These are phyloP conservation scores for Dicorynia guianensis DNA, from an alignment of 306 rosid genomes.

Conservation along the genomic window DNA sequence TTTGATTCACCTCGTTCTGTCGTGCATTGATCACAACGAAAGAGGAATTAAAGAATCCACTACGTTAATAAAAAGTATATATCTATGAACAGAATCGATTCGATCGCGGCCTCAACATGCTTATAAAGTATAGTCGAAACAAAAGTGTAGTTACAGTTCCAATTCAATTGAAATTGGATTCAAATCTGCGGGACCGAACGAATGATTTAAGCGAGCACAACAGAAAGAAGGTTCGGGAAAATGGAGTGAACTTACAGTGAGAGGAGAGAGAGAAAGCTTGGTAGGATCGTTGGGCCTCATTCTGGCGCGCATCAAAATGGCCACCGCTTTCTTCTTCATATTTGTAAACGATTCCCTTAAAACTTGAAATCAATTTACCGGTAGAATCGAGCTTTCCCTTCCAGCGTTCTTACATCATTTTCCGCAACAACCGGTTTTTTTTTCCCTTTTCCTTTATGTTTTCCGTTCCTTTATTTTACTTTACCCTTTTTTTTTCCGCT, in stretches of 20 bases:
- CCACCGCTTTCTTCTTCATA: slow-evolving; percentile 69
- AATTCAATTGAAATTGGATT: background rate
- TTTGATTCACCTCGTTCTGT: slow-evolving; percentile 58
- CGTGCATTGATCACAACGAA: slow-evolving; percentile 25
- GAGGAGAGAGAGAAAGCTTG: slow-evolving; percentile 69
- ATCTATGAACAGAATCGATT: slow-evolving; percentile 19
- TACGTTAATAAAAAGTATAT: background rate
- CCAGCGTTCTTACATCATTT: slow-evolving; percentile 19
- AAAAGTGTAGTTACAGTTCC: no score
- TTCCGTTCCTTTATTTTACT: no score
- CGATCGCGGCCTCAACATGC: background rate
- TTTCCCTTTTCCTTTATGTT: background rate
- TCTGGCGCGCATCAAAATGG: slow-evolving; percentile 91
- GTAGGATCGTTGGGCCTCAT: slow-evolving; percentile 68
- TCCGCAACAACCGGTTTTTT: slow-evolving; percentile 7
- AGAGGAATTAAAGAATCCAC: slow-evolving; percentile 7
- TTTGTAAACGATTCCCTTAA: background rate
- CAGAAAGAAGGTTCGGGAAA: background rate
- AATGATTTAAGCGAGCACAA: no score
- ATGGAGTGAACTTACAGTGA: slow-evolving; percentile 52
- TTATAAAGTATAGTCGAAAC: background rate
- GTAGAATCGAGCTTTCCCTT: slow-evolving; percentile 33
- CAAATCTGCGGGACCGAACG: slow-evolving; percentile 5
- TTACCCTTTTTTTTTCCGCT: no score
- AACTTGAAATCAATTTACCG: slow-evolving; percentile 38